phyloP scores from a whole-genome alignment of 129 eudicot genomes.

The Calendula officinalis region DNA sequence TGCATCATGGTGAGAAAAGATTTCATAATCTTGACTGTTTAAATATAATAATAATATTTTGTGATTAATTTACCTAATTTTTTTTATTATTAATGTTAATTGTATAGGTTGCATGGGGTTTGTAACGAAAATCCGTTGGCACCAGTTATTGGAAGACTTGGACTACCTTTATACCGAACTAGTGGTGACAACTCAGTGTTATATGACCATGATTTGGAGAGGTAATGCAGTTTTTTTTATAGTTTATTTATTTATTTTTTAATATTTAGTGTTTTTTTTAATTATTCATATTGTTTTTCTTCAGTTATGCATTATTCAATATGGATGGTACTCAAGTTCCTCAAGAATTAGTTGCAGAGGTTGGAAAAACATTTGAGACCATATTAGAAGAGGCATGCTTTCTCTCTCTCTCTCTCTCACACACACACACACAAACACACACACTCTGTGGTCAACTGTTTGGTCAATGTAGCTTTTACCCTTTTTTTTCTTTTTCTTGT shows the following conservation, averaged over 20 bases:
- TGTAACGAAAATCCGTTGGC: constrained; percentile 98
- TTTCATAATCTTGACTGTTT: constrained; percentile 5
- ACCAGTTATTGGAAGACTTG: constrained; percentile 82
- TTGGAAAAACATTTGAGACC: constrained; percentile 76
- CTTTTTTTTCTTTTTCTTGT: background rate
- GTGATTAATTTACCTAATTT: background rate
- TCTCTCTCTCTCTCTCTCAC: constrained; percentile 17
- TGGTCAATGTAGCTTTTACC: background rate
- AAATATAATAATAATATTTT: constrained; percentile 9
- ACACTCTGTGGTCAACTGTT: background rate
- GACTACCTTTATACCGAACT: constrained; percentile 89
- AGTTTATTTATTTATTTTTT: background rate
- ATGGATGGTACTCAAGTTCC: constrained; percentile 93
- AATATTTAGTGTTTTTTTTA: background rate
- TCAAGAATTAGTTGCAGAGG: constrained; percentile 79
- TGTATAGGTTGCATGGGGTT: constrained; percentile 94
- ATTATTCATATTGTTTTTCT: constrained; percentile 9
- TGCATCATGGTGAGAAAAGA: constrained; percentile 80
- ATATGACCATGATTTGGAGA: constrained; percentile 98
- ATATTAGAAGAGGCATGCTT: constrained; percentile 79
- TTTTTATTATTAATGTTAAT: constrained; percentile 3
- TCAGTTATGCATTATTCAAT: constrained; percentile 90
- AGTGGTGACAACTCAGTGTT: constrained; percentile 98
- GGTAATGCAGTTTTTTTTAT: constrained; percentile 37
- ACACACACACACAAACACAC: too few species aligned